Evolutionary conservation across 495 filamentous ascomycete genomes (phyloP), one percentile per base, ranked within the genome.

Genomic region (Neurospora sp.): DNA sequence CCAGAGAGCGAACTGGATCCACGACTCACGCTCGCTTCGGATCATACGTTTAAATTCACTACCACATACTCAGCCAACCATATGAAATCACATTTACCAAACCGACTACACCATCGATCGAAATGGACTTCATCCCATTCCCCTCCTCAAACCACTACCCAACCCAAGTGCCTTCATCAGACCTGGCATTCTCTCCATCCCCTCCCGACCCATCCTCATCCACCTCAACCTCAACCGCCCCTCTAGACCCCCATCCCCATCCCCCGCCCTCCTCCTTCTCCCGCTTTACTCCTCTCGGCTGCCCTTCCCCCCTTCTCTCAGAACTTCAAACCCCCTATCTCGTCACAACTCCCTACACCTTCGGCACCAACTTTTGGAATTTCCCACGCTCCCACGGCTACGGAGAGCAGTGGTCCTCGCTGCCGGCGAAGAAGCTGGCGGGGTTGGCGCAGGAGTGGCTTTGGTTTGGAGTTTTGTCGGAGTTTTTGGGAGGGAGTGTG

Each of bases 401-500:
- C 12, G 75, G 77, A 53, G 75, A 75, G 38, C 77, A 75, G 41
- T 78, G 77, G 77, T 70, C 75, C 9, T 74, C 73, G n/a, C 68
- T 78, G 12, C 77, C 77, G 39, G 75, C 73, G 5, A 70, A 69
- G n/a, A 72, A 72, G 5, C 70, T 78, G 20, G 77, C 77, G 1
- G 73, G 75, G 12, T 73, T 78, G 16, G 75, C 73, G 9, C 77
- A 78, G 71, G 76, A 74, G 35, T 78, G 77, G 77, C 75, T 78
- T 2, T 78, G 75, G 73, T 78, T 78, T 46, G 77, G 73, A 20
- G 73, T 74, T 44, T 69, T 78, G 40, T 74, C 77, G 40, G 77
- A 78, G 72, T 78, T 78, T n/a, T 70, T 77, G 11, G 77, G 77
- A 12, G 20, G 48, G 11, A 59, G 48, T 59, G 48, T 59, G 5